These are phyloP conservation scores for Colletotrichum navitas DNA, from an alignment of 2,329 filamentous ascomycete genomes.

Conservation along the genomic window DNA sequence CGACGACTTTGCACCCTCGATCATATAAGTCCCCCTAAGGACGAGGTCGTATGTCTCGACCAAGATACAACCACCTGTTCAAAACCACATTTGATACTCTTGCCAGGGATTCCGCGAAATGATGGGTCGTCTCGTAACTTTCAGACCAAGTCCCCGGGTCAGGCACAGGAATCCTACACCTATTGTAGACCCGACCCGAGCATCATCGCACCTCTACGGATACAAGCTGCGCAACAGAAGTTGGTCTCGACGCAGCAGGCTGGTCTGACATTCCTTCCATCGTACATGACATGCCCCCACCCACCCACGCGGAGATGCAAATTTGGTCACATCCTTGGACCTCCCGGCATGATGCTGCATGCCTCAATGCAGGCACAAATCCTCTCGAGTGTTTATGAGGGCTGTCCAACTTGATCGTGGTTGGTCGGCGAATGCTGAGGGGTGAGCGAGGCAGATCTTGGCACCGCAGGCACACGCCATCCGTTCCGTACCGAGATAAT, in stretches of 20 bases:
- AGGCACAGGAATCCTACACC: not conserved
- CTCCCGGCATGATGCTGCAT: constrained; percentile 18
- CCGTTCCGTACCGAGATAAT: constrained; percentile 10
- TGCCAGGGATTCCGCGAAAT: not conserved
- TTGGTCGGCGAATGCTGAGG: constrained; percentile 19
- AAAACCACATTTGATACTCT: constrained; percentile 6
- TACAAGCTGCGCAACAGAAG: not conserved
- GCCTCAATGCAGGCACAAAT: constrained; percentile 36
- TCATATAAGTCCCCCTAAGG: not conserved
- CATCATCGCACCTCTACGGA: not conserved
- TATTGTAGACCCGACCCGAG: not conserved
- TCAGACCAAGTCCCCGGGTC: not conserved
- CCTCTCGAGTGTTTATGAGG: constrained; percentile 3
- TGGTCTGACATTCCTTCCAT: not conserved
- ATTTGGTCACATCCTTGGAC: constrained; percentile 12
- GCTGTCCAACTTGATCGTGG: not conserved
- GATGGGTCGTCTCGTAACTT: not conserved
- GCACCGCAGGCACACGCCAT: constrained; percentile 25
- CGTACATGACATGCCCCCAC: not conserved
- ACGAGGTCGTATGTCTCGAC: not conserved
- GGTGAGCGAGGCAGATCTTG: constrained; percentile 30
- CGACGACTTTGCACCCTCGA: constrained; percentile 9
- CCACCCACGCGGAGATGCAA: not conserved
- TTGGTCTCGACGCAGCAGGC: not conserved
- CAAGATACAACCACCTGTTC: not conserved